Conservation (phyloP, 768 basidiomycete species). For the Pilatotrama ljubarskyi region DNA sequence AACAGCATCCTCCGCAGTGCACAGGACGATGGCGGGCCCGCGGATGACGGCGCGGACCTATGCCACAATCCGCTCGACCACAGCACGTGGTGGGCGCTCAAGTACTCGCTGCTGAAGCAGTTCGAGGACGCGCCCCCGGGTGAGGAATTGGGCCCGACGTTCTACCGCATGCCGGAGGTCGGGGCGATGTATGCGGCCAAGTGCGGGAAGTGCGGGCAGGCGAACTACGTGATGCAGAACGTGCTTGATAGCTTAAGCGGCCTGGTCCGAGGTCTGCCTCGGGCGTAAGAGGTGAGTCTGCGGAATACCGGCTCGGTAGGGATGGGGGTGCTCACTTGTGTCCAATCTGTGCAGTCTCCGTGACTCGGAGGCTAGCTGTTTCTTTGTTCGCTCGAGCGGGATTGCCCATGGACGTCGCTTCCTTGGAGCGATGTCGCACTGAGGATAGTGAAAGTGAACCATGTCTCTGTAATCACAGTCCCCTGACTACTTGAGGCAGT, state of each 20-base stretch:
- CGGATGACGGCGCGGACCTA: not conserved
- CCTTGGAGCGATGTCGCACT: too few relatives aligned
- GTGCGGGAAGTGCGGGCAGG: slow-evolving; percentile 20
- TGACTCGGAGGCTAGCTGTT: not conserved
- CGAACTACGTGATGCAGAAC: slow-evolving; percentile 22
- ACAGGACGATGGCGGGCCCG: not conserved
- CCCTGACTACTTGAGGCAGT: too few relatives aligned
- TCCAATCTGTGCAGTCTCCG: not conserved
- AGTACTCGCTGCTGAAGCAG: slow-evolving; percentile 21
- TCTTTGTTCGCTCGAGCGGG: too few relatives aligned
- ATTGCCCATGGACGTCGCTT: too few relatives aligned
- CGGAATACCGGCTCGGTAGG: not conserved
- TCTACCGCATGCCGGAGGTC: slow-evolving; percentile 15
- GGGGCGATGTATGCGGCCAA: slow-evolving; percentile 12
- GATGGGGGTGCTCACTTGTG: not conserved
- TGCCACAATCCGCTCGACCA: slow-evolving; percentile 22
- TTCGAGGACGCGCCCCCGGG: slow-evolving; percentile 19
- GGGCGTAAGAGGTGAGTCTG: not conserved
- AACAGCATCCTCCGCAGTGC: slow-evolving; percentile 24
- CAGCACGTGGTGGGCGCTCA: slow-evolving; percentile 22
- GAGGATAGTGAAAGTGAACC: too few relatives aligned
- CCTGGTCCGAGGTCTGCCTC: not conserved
- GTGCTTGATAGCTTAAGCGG: not conserved
- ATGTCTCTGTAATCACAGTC: too few relatives aligned
- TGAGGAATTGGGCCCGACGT: slow-evolving; percentile 11